Base-by-base conservation (phyloP, 768 basidiomycete species). In the Phlebiopsis flavidoalba region DNA sequence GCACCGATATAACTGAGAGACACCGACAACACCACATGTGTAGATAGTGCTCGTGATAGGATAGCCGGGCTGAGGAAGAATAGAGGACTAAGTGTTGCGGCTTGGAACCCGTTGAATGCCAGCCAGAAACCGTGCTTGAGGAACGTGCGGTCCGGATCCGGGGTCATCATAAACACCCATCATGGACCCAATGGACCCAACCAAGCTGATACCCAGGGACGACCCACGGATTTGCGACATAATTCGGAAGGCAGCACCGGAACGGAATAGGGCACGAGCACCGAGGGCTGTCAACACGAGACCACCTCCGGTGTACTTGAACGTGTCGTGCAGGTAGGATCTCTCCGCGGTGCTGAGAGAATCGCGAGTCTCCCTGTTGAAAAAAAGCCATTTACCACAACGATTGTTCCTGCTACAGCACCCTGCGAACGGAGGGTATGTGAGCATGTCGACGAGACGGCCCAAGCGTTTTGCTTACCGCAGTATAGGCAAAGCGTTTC, bases 1-100 rank as follows among this genome's bases (percentile, higher is more conserved):
- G 93, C 92, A 21, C 93, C 93, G 22, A 96, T 81, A 70, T 93
- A 96, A 12, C 87, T 87, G 26, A 95, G 82, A 2, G 89, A 84
- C 4, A n/a, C 91, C 92, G n/a, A 93, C 89, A 1, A 91, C 83
- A 26, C 92, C 92, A 40, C 85, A 81, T 0, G 93, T 95, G 74
- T 96, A 96, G 2, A 96, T 76, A 5, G 91, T 8, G 93, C 93
- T 33, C 93, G 85, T 17, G 88, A 88, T 53, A 96, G 80, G 63
- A 95, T 82, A 12, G 90, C 91, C 2, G 93, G 93, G 67, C 79
- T 87, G 50, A 94, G 73, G 80, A 95, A 94, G 77, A 93, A 93
- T n/a, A 96, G 71, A 2, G 93, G 93, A 63, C 88, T 89, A 46
- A 96, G 78, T 2, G 90, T 91, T 7, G 91, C 88, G 7, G 91